These are phyloP conservation scores for Edaphochlamys debaryana DNA, from an alignment of 139 green algal species.

Conservation along the genomic window DNA sequence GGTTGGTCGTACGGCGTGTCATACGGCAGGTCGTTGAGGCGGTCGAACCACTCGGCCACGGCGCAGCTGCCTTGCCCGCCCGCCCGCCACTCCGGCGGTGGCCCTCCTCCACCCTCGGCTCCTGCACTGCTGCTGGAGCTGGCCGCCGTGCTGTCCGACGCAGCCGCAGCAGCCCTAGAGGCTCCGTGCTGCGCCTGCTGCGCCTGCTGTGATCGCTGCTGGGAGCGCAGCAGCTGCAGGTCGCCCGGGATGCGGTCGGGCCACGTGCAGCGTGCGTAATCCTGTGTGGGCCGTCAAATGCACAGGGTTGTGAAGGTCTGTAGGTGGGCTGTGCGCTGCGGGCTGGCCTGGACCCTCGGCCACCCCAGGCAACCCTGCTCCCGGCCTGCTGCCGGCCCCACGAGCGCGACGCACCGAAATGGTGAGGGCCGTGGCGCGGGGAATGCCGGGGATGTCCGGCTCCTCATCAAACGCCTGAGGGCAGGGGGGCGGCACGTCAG, in stretches of 20 bases:
- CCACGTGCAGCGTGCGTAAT: constrained; percentile 44
- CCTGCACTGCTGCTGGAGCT: background rate
- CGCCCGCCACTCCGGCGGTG: background rate
- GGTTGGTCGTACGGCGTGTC: too few relatives aligned
- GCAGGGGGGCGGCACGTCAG: background rate
- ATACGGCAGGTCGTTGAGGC: constrained; percentile 34
- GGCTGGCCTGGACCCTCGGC: too few relatives aligned
- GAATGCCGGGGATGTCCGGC: constrained; percentile 58
- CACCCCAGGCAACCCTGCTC: too few relatives aligned
- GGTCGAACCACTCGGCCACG: constrained; percentile 8
- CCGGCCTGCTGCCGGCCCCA: too few relatives aligned
- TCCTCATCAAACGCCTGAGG: constrained; percentile 61
- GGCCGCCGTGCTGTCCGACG: background rate
- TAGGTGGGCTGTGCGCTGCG: too few relatives aligned
- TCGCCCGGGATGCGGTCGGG: background rate
- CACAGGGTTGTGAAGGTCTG: background rate
- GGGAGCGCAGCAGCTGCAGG: too few relatives aligned
- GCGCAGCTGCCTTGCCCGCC: constrained; percentile 19
- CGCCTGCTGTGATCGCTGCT: too few relatives aligned
- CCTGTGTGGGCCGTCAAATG: background rate
- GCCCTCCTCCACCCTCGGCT: too few relatives aligned
- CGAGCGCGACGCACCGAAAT: constrained; percentile 37
- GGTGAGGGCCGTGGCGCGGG: constrained; percentile 33
- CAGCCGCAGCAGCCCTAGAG: too few relatives aligned
- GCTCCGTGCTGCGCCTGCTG: too few relatives aligned